These are phyloP conservation scores for Trebouxiophyceae sp. DNA, from an alignment of 163 green algal species.

Conservation along the genomic window DNA sequence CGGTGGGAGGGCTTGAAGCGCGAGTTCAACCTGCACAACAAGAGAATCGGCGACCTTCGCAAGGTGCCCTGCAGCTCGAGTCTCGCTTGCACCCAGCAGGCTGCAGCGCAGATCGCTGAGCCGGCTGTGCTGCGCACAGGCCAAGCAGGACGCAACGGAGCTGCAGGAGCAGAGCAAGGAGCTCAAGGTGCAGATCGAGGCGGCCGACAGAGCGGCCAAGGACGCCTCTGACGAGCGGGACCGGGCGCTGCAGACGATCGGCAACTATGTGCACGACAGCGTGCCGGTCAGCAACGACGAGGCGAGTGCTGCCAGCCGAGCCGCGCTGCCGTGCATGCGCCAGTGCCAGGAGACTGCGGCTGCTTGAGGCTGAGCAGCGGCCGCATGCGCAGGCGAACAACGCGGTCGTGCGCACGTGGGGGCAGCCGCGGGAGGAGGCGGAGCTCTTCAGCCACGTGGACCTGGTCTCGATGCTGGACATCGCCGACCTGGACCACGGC, in stretches of 20 bases:
- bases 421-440: conserved; percentile 43
- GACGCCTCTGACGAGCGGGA: conserved; percentile 46
- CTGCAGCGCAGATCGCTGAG: neutral
- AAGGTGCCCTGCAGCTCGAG: conserved; percentile 44
- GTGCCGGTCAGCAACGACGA: conserved; percentile 93
- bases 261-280: conserved; percentile 96
- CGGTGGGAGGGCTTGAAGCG: conserved; percentile 77
- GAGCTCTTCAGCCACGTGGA: conserved; percentile 93
- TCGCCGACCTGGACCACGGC: conserved; percentile 89
- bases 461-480: conserved; percentile 85
- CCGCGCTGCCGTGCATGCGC: too few species aligned
- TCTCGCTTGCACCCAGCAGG: neutral
- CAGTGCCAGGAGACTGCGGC: too few species aligned
- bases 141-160: conserved; percentile 77
- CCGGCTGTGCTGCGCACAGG: conserved; percentile 25
- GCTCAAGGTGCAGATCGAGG: conserved; percentile 39
- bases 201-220: conserved; percentile 54
- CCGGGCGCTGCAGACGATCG: conserved; percentile 66
- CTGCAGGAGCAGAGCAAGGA: conserved; percentile 75
- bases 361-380: too few species aligned
- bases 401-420: conserved; percentile 69
- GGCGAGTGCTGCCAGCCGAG: too few species aligned
- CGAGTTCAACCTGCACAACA: conserved; percentile 91
- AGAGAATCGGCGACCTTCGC: conserved; percentile 75
- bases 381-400: conserved; percentile 97